Evolutionary conservation across 148 eudicot species (phyloP), one percentile per base, ranked within the genome.

Genomic region (Heliamphora exappendiculata): DNA sequence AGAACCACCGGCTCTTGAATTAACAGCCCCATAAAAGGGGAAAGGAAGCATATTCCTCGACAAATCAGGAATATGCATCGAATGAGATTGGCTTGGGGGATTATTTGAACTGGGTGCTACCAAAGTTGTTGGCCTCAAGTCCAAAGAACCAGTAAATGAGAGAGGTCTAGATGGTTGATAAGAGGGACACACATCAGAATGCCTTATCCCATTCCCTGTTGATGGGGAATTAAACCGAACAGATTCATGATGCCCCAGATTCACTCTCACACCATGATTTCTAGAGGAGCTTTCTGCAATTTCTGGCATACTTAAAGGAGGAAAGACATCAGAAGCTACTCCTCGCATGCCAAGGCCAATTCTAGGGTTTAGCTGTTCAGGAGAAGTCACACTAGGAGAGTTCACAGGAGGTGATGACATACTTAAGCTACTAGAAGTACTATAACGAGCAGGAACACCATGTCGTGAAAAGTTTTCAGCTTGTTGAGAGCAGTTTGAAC

Each of bases 311-410:
- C 69, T 82, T 16, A 71, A 69, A 50, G 89, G 79, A 72, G 84
- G 82, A 71, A 87, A 67, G 66, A 26, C 80, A 28, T 85, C 86
- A 58, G 85, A 74, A 58, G 83, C 63, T 20, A 67, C 75, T 72
- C 85, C 87, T 74, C 83, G 79, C 76, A 78, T 68, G 36, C 91
- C 88, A 69, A 85, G 72, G 60, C 90, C 90, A 78, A 78, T 84
- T 84, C 85, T 81, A 7, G 89, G 78, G 78, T 89, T 87, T 54
- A 82, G 80, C 36, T 75, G 85, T 75, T 88, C 98, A 19, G 87
- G 73, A 44, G 72, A 81, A 76, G 58, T 75, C 29, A 81, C 37
- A 41, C 67, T 74, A 54, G 76, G 70, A 73, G 85, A 66, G 72
- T 78, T 79, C 72, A 75, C 73, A 11, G 85, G 80, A 10, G 77